Evolutionary conservation across 768 basidiomycete genomes (phyloP).

Genomic region (Auricularia cornea): DNA sequence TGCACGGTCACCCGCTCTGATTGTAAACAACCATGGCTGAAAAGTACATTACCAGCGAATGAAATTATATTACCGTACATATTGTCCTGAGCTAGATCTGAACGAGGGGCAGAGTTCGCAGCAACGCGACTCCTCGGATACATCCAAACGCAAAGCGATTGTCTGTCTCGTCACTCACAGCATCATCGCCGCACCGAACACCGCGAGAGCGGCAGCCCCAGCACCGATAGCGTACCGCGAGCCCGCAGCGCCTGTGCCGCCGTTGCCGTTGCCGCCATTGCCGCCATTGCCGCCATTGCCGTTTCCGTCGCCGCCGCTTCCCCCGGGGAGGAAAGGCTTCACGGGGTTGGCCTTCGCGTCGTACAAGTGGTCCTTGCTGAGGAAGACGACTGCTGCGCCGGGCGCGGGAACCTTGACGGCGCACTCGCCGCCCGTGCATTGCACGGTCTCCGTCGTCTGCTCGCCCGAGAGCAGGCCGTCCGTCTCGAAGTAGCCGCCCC

Average conservation of each 20-base stretch:
- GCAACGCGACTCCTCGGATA: too few relatives aligned
- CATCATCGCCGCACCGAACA: too few relatives aligned
- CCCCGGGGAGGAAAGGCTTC: slow-evolving; percentile 32
- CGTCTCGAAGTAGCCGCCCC: slow-evolving; percentile 50
- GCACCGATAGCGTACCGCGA: too few relatives aligned
- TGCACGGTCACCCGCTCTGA: too few relatives aligned
- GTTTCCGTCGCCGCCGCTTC: not conserved
- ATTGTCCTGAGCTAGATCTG: too few relatives aligned
- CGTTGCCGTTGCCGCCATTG: not conserved
- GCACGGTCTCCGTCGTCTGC: slow-evolving; percentile 46
- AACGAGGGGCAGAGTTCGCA: too few relatives aligned
- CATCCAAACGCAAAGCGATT: too few relatives aligned
- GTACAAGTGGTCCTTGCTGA: slow-evolving; percentile 35
- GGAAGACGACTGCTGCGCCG: slow-evolving; percentile 67
- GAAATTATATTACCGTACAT: too few relatives aligned
- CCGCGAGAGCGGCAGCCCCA: too few relatives aligned
- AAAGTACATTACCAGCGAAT: too few relatives aligned
- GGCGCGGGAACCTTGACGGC: slow-evolving; percentile 58
- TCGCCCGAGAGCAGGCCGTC: slow-evolving; percentile 60
- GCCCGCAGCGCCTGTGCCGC: not conserved
- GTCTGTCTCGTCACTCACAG: too few relatives aligned
- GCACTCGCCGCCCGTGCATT: slow-evolving; percentile 51
- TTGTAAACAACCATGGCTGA: too few relatives aligned
- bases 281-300: not conserved
- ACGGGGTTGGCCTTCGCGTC: slow-evolving; percentile 27